These are phyloP conservation scores for Aspergillus aculeatus DNA, from an alignment of 2,329 filamentous ascomycete genomes.

Conservation along the genomic window DNA sequence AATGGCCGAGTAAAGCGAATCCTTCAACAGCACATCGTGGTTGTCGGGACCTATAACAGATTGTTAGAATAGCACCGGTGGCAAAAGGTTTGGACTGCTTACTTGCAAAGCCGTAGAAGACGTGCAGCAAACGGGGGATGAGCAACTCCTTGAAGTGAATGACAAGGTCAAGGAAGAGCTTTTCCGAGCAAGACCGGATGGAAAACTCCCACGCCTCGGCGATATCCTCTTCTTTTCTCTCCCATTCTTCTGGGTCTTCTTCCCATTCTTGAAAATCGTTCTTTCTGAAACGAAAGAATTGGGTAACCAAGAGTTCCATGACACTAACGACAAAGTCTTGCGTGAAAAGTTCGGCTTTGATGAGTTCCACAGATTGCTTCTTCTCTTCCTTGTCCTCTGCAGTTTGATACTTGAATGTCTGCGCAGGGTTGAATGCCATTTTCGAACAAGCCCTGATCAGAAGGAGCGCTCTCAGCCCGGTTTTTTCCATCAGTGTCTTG, in stretches of 20 bases:
- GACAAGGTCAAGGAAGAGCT: slow-evolving; percentile 86
- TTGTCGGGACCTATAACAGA: slow-evolving; percentile 51
- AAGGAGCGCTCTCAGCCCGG: slow-evolving; percentile 79
- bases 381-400: slow-evolving; percentile 74
- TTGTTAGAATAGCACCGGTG: slow-evolving; percentile 17
- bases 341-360: slow-evolving; percentile 74
- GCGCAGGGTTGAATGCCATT: slow-evolving; percentile 76
- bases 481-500: slow-evolving; percentile 67
- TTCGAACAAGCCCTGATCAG: slow-evolving; percentile 78
- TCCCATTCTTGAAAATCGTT: slow-evolving; percentile 89
- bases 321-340: slow-evolving; percentile 75
- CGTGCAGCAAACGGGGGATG: slow-evolving; percentile 72
- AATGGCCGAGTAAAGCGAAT: slow-evolving; percentile 91
- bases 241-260: slow-evolving; percentile 93
- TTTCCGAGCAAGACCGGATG: slow-evolving; percentile 87
- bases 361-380: slow-evolving; percentile 62
- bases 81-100: slow-evolving; percentile 34
- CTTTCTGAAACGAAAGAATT: slow-evolving; percentile 82
- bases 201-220: slow-evolving; percentile 89
- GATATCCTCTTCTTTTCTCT: slow-evolving; percentile 80
- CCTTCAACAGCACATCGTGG: slow-evolving; percentile 76
- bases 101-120: slow-evolving; percentile 76
- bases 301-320: slow-evolving; percentile 79
- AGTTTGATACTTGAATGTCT: slow-evolving; percentile 80
- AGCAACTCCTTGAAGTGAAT: slow-evolving; percentile 84